A percentile compares a stretch with the other conserved stretches of the same genome.
phyloP scores from a whole-genome alignment of 352 stramenopile genomes.

The Pythium biforme region DNA sequence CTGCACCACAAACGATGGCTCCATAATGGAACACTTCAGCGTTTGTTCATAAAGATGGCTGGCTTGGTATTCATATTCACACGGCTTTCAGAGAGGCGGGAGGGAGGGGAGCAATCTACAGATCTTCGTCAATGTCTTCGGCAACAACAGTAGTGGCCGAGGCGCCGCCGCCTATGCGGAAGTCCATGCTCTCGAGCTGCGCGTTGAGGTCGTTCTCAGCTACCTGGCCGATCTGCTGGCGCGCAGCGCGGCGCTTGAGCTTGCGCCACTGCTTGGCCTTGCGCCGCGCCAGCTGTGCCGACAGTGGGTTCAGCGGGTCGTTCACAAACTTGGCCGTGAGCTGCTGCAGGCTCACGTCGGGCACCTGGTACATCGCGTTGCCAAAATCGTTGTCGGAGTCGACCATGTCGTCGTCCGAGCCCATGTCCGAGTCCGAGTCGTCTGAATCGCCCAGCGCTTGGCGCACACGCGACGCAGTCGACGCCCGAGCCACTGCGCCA shows the following conservation, averaged over 20 bases:
- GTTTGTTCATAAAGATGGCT: not conserved
- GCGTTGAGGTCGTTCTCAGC: constrained; percentile 57
- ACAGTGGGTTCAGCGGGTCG: constrained; percentile 59
- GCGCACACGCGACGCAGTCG: constrained; percentile 28
- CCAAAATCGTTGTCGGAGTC: constrained; percentile 17
- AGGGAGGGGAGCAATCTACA: constrained; percentile 5
- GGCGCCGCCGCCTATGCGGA: constrained; percentile 29
- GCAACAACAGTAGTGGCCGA: not conserved
- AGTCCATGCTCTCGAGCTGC: constrained; percentile 54
- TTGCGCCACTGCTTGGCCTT: constrained; percentile 80
- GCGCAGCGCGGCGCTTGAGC: constrained; percentile 63
- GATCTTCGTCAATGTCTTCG: constrained; percentile 26
- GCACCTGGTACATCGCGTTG: constrained; percentile 27
- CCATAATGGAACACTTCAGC: not conserved
- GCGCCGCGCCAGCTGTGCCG: constrained; percentile 48
- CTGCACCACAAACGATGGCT: not conserved
- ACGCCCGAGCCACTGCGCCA: constrained; percentile 11
- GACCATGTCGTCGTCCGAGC: constrained; percentile 35
- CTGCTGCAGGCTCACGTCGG: constrained; percentile 33
- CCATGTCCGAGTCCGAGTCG: constrained; percentile 49
- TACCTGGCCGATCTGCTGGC: constrained; percentile 52
- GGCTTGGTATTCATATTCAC: not conserved
- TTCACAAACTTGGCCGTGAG: constrained; percentile 50
- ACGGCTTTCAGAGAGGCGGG: not conserved
- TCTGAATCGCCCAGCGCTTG: constrained; percentile 46